phyloP scores from a whole-genome alignment of 345 rosid genomes.

The Citrus sp. region DNA sequence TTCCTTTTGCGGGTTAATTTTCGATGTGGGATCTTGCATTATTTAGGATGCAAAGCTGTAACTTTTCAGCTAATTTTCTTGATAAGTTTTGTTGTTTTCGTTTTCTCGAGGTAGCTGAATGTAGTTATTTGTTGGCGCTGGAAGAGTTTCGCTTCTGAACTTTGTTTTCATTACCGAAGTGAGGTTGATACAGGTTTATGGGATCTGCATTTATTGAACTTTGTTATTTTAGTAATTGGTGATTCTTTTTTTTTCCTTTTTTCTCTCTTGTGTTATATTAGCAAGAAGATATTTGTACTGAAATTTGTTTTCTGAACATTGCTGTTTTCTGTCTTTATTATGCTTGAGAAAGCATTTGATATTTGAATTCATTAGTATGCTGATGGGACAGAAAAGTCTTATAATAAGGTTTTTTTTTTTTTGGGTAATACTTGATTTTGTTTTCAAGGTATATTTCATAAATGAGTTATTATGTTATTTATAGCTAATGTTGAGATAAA shows the following conservation, averaged over 20 bases:
- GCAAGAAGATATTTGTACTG: neutral
- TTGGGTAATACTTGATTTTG: too few relatives aligned
- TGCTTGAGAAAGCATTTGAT: neutral
- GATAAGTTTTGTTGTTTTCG: neutral
- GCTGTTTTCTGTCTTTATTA: neutral
- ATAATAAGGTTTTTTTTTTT: neutral
- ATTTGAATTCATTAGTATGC: neutral
- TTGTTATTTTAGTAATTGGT: neutral
- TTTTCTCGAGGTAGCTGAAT: neutral
- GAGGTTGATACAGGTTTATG: neutral
- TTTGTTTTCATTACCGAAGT: neutral
- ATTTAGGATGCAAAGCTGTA: neutral
- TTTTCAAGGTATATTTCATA: too few relatives aligned
- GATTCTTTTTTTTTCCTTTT: neutral
- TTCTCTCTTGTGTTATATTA: neutral
- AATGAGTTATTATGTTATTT: too few relatives aligned
- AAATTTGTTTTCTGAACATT: neutral
- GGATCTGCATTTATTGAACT: neutral
- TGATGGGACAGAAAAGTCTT: neutral
- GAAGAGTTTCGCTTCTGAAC: neutral
- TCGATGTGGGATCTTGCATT: neutral
- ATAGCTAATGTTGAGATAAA: neutral
- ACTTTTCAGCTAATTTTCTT: neutral
- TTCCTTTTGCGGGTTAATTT: neutral
- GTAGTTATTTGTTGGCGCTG: neutral